Percentiles rank a stretch among this genome's conserved stretches.
phyloP scores from a whole-genome alignment of 2,329 filamentous ascomycete species.

The Fonsecaea nubica region DNA sequence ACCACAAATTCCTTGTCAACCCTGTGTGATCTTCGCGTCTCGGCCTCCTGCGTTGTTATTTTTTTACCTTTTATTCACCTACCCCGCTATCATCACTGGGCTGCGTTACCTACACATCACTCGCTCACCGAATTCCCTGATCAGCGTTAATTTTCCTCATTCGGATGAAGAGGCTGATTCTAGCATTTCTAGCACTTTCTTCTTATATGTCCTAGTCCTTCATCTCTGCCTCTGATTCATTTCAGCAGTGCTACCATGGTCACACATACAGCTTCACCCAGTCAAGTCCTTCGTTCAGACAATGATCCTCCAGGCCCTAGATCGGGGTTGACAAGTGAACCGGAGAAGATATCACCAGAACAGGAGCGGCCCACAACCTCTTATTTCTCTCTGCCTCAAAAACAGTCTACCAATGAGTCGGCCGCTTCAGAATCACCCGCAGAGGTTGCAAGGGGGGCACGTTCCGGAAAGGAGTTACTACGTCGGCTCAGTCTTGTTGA shows the following conservation, averaged over 20 bases:
- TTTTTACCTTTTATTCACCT: conserved; percentile 9
- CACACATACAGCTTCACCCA: conserved; percentile 9
- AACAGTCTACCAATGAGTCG: conserved; percentile 34
- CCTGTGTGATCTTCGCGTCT: neutral
- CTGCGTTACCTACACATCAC: conserved; percentile 6
- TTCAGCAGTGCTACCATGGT: conserved; percentile 12
- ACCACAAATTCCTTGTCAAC: neutral
- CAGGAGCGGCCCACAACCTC: conserved; percentile 38
- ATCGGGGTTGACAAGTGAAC: conserved; percentile 15
- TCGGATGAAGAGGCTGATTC: conserved; percentile 9
- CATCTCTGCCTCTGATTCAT: neutral
- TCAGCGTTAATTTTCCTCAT: conserved; percentile 1
- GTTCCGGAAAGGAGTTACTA: conserved; percentile 58
- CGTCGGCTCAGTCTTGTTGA: conserved; percentile 59
- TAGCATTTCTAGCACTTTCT: conserved; percentile 7
- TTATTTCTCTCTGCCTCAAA: conserved; percentile 34
- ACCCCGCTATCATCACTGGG: conserved; percentile 9
- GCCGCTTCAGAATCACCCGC: conserved; percentile 43
- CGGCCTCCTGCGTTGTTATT: conserved; percentile 7
- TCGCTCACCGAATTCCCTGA: conserved; percentile 12
- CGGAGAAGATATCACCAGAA: conserved; percentile 42
- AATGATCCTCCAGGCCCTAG: conserved; percentile 14
- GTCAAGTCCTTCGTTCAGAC: neutral
- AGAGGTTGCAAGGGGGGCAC: conserved; percentile 53
- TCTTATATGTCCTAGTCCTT: neutral